phyloP scores from a whole-genome alignment of 345 rosid genomes.

The Eucalyptus guilfoylei region DNA sequence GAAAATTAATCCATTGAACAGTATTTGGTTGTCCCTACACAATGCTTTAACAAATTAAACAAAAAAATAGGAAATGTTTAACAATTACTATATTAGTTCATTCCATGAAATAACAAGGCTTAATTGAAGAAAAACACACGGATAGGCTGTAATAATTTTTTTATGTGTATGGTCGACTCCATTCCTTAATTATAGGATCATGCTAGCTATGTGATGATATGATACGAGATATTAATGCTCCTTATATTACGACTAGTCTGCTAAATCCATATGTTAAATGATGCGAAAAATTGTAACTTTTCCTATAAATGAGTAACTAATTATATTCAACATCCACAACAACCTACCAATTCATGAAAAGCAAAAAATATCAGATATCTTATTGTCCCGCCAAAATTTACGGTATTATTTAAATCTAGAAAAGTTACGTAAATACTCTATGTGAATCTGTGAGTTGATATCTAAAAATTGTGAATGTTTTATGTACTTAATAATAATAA shows the following conservation, averaged over 20 bases:
- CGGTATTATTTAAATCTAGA: no score
- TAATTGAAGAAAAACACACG: not conserved
- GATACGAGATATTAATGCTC: not conserved
- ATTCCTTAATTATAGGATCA: not conserved
- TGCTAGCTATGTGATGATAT: not conserved
- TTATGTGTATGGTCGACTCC: not conserved
- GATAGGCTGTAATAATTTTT: not conserved
- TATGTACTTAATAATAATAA: not conserved
- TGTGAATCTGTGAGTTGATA: not conserved
- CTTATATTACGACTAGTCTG: not conserved
- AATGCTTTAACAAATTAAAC: not conserved
- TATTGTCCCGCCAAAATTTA: not conserved
- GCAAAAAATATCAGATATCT: not conserved
- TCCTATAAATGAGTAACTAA: not conserved
- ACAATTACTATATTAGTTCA: not conserved
- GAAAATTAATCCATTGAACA: constrained; percentile 40
- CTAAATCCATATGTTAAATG: not conserved
- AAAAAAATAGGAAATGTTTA: not conserved
- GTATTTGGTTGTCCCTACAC: constrained; percentile 69
- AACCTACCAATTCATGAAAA: not conserved
- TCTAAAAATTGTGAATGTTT: not conserved
- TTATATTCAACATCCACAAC: not conserved
- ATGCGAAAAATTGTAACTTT: not conserved
- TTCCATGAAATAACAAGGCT: not conserved
- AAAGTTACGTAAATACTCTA: no score